phyloP scores from a whole-genome alignment of 805 yeast species.

The Pichia paraexigua region DNA sequence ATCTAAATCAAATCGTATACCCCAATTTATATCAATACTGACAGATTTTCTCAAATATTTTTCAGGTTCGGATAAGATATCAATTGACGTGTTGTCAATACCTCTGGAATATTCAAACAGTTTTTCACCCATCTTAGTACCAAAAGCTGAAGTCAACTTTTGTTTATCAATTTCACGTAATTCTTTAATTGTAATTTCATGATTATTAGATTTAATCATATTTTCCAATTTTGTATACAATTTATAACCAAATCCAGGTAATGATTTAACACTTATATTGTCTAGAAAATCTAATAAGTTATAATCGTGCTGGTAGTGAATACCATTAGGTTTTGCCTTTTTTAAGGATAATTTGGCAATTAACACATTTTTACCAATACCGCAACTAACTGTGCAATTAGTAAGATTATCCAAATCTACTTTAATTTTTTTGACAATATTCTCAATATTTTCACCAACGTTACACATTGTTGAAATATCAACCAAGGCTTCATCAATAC shows the following conservation, averaged over 20 bases:
- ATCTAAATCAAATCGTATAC: constrained; percentile 61
- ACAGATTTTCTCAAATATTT: constrained; percentile 62
- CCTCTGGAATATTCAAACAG: constrained; percentile 58
- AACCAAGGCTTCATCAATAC: constrained; percentile 85
- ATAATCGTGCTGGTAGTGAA: constrained; percentile 29
- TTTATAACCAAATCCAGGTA: constrained; percentile 61
- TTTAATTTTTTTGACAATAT: constrained; percentile 32
- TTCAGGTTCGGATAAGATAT: constrained; percentile 40
- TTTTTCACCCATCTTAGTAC: constrained; percentile 62
- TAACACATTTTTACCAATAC: constrained; percentile 65
- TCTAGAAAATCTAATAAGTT: constrained; percentile 29
- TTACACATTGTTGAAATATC: constrained; percentile 39
- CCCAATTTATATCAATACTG: constrained; percentile 88
- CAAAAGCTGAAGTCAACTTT: constrained; percentile 43
- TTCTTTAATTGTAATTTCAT: constrained; percentile 31
- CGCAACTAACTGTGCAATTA: constrained; percentile 68
- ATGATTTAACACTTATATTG: constrained; percentile 30
- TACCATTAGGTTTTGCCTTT: constrained; percentile 77
- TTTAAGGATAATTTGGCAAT: constrained; percentile 68
- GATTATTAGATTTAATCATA: constrained; percentile 12
- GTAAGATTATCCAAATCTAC: constrained; percentile 36
- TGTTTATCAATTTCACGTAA: constrained; percentile 29
- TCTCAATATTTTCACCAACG: constrained; percentile 13
- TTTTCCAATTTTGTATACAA: constrained; percentile 38
- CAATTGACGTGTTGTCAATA: constrained; percentile 53